Evolutionary conservation across 441 rosid species (phyloP), one percentile per base, ranked within the genome.

Genomic region (Mallotus repandus): DNA sequence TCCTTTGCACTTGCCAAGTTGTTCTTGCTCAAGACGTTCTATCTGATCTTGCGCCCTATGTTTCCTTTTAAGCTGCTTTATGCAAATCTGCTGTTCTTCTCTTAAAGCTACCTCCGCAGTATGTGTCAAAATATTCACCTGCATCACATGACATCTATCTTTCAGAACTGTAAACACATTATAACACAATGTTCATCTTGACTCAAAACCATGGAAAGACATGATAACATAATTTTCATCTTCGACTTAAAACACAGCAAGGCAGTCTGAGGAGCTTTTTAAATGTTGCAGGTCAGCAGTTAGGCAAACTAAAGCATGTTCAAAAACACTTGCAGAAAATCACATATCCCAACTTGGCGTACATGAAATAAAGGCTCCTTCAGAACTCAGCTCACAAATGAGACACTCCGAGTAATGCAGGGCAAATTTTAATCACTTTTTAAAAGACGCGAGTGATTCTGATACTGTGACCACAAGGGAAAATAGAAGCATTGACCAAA

Each of bases 61-160:
- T 76, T 81, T 83, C 75, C 53, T 60, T 79, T 89, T 93, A 84
- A 91, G 71, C 50, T 21, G 76, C 70, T 79, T 69, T 7, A 96
- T 77, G 52, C 92, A 93, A 65, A 75, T 49, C 7, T 10, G 32
- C 60, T 90, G 94, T 76, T 86, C 86, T 41, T 86, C 84, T 48
- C 74, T 76, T 73, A 87, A 59, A 53, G 56, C 66, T 15, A 88
- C 93, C 46, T 96, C 92, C 4, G 86, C 79, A 7, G 89, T 82
- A 76, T 96, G 98, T 19, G 83, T 93, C 84, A 96, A 81, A 71
- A 96, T 93, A 71, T 96, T 96, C 74, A 95, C 96, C 99, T 94
- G 46, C 77, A 83, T 9, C 68, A 67, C 46, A 1, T 61, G 53
- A 62, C 32, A 62, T 15, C 50, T 10, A 1, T 9, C 35, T 29